These are phyloP conservation scores for Pelargonium exstipulatum DNA, from an alignment of 441 rosid genomes.

Conservation along the genomic window DNA sequence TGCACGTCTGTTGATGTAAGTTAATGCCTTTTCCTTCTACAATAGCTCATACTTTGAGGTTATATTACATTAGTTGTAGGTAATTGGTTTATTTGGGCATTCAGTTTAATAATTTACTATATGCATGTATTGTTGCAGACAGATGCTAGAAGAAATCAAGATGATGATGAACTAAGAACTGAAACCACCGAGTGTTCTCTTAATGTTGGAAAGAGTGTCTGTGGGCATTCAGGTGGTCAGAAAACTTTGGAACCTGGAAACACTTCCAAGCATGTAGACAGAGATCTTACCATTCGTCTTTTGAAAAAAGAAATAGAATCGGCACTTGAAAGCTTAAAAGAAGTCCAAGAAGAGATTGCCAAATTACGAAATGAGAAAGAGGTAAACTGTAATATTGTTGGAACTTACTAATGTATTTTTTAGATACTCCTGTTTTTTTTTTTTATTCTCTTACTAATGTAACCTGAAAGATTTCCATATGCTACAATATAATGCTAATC, in stretches of 20 bases:
- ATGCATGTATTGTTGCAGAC: slow-evolving; percentile 44
- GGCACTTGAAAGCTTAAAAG: slow-evolving; percentile 73
- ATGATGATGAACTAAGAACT: slow-evolving; percentile 22
- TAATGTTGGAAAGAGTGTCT: slow-evolving; percentile 28
- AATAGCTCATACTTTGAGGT: slow-evolving; percentile 19
- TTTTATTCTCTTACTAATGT: background rate
- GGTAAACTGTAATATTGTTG: slow-evolving; percentile 32
- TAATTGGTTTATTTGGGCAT: slow-evolving; percentile 21
- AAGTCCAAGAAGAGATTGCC: slow-evolving; percentile 65
- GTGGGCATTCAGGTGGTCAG: slow-evolving; percentile 25
- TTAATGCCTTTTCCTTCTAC: slow-evolving; percentile 25
- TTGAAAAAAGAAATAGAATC: slow-evolving; percentile 74
- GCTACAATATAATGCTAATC: background rate
- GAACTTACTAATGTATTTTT: background rate
- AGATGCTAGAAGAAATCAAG: slow-evolving; percentile 28
- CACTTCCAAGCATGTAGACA: slow-evolving; percentile 33
- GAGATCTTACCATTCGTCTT: slow-evolving; percentile 56
- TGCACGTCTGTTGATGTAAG: slow-evolving; percentile 40
- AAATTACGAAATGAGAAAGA: slow-evolving; percentile 60
- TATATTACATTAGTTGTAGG: slow-evolving; percentile 22
- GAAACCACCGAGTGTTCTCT: slow-evolving; percentile 30
- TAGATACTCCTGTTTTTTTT: background rate
- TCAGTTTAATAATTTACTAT: slow-evolving; percentile 25
- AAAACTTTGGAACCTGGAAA: slow-evolving; percentile 25
- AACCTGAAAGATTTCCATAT: no score